Conservation (phyloP, 768 basidiomycete genomes). For the Cystofilobasidium capitatum region DNA sequence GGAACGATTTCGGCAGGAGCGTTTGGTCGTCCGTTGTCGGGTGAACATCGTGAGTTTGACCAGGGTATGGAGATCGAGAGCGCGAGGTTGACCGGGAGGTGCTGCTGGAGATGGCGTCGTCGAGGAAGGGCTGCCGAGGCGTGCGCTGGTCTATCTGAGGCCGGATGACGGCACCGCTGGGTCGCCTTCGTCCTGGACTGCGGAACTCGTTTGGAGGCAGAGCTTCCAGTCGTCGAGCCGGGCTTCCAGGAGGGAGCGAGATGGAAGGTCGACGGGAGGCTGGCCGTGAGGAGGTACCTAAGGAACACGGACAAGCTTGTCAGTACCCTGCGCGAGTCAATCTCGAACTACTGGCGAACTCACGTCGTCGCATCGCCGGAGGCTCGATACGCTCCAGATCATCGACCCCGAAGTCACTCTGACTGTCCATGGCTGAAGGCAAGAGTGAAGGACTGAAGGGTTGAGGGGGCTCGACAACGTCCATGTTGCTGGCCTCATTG, state of each 20-base stretch:
- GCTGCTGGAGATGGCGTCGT: constrained; percentile 27
- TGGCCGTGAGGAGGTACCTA: constrained; percentile 1
- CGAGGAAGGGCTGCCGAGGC: not conserved
- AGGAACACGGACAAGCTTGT: too few relatives aligned
- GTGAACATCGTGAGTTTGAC: constrained; percentile 61
- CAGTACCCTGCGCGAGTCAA: too few relatives aligned
- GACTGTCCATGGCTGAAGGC: constrained; percentile 45
- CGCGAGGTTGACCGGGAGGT: constrained; percentile 87
- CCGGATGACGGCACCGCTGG: constrained; percentile 24
- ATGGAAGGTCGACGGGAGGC: constrained; percentile 35
- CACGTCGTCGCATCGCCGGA: not conserved
- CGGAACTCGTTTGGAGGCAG: constrained; percentile 22
- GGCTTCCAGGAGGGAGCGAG: constrained; percentile 28
- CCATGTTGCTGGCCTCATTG: constrained; percentile 59
- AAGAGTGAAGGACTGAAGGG: not conserved
- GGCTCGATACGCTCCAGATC: constrained; percentile 55
- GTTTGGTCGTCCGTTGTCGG: constrained; percentile 36
- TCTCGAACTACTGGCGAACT: too few relatives aligned
- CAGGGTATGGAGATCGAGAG: constrained; percentile 85
- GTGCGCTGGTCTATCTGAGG: not conserved
- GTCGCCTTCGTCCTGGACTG: constrained; percentile 30
- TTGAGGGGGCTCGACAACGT: constrained; percentile 36
- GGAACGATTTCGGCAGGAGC: constrained; percentile 44
- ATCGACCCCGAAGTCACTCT: constrained; percentile 29
- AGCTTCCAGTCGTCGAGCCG: constrained; percentile 26